Base-by-base conservation (phyloP, 1,284 basidiomycete genomes). In the Xanthoconium separans region DNA sequence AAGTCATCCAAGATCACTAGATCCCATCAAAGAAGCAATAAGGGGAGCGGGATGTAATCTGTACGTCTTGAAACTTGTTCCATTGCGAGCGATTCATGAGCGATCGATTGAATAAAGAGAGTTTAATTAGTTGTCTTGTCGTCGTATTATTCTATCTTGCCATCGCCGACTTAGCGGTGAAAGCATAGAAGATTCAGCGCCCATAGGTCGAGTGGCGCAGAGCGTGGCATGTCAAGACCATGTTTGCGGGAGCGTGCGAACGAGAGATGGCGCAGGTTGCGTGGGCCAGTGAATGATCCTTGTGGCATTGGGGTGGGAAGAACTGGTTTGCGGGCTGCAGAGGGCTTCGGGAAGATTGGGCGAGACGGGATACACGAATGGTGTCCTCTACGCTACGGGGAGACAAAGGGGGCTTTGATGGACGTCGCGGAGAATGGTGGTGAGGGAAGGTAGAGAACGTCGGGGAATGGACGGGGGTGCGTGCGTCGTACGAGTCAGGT, bases 361-460 rank as follows among this genome's bases (percentile, higher is more conserved):
- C 31, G 16, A 51, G 51, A 27, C 64, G 70, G 0, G 71, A 65
- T 4, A 63, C 65, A 27, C 77, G 76, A 9, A 75, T 68, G 15
- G 77, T 77, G 8, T 75, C 75, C 8, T 75, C 72, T 31, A 66
- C 16, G 16, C 36, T 51, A 39, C 65, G 68, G 30, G 74, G 68
- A 39, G 73, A 66, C 10, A 73, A 57, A 31, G 15, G 58, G 48
- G 6, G 54, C 44, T 15, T 27, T 30, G 51, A 47, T 6, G 44
- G 41, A 40, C 41, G 59, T 33, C 54, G 54, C 22, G 51, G 51
- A 34, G 59, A 39, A 22, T 46, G 58, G n/a, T 46, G 58, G 16
- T 52, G 53, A 41, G 47, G 47, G 15, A 34, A 34, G 34, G 34
- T 9, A 43, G 54, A 10, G 40, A 53, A 42, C 9, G 52, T 31